A percentile compares a stretch with the other conserved stretches of the same genome.
Evolutionary conservation across 2,329 filamentous ascomycete genomes (phyloP).

Genomic region (Calonectria multiphialidica): DNA sequence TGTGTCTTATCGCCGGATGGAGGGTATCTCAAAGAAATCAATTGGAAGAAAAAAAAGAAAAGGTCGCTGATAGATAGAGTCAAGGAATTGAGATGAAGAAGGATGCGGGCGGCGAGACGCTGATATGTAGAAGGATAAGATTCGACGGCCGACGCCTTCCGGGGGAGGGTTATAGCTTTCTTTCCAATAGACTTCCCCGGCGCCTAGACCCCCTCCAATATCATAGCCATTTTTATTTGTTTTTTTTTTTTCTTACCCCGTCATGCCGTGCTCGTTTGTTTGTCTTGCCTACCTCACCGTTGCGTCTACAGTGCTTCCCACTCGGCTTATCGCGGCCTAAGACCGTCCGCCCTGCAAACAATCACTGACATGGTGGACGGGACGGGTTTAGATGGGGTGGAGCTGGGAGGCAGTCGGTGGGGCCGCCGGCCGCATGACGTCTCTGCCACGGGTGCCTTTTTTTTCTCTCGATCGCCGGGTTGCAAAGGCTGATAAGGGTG

Average conservation of each 20-base stretch:
- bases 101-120: neutral
- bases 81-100: conserved; percentile 4
- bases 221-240: conserved; percentile 19
- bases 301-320: neutral
- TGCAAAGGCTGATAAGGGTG: neutral
- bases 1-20: conserved; percentile 31
- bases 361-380: conserved; percentile 4
- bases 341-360: conserved; percentile 14
- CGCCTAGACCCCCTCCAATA: neutral
- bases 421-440: conserved; percentile 41
- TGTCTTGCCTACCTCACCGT: conserved; percentile 15
- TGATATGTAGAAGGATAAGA: conserved; percentile 13
- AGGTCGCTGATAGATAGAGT: conserved; percentile 27
- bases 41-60: conserved; percentile 8
- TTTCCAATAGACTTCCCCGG: conserved; percentile 11
- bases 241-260: neutral
- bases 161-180: neutral
- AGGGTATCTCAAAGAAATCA: conserved; percentile 38
- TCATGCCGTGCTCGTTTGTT: neutral
- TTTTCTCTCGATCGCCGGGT: neutral
- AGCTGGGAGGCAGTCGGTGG: conserved; percentile 15
- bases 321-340: conserved; percentile 49
- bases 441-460: conserved; percentile 13
- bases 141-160: neutral
- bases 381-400: neutral